Evolutionary conservation across 2,329 filamentous ascomycete genomes (phyloP).

Genomic region (Neurospora sp.): DNA sequence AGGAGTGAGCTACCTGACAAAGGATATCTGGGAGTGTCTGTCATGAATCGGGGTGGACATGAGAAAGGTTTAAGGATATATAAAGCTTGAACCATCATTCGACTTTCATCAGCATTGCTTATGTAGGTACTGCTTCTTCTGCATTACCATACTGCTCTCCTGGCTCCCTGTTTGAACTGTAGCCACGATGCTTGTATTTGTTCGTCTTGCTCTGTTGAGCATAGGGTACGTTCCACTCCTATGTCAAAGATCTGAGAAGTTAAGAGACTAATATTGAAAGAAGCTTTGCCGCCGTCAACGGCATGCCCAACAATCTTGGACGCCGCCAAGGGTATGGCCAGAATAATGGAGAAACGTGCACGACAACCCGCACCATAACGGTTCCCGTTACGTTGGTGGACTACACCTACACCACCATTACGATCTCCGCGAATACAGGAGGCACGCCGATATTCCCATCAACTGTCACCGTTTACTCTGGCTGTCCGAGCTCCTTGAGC

Average conservation of each 20-base stretch:
- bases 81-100: not conserved
- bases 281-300: not conserved
- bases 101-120: not conserved
- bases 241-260: too few species aligned
- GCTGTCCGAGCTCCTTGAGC: not conserved
- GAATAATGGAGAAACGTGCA: not conserved
- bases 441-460: not conserved
- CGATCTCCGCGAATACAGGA: not conserved
- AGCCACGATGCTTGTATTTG: not conserved
- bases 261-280: not conserved
- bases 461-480: not conserved
- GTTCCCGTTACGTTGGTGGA: not conserved
- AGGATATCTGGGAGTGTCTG: not conserved
- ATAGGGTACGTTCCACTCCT: not conserved
- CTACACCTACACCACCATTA: not conserved
- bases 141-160: not conserved
- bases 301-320: not conserved
- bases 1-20: not conserved
- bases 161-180: not conserved
- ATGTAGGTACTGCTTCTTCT: not conserved
- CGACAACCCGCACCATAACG: not conserved
- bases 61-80: not conserved
- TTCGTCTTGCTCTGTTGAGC: not conserved
- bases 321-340: not conserved
- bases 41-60: not conserved